phyloP scores from a whole-genome alignment of 345 rosid genomes.

The Kernera saxatilis region DNA sequence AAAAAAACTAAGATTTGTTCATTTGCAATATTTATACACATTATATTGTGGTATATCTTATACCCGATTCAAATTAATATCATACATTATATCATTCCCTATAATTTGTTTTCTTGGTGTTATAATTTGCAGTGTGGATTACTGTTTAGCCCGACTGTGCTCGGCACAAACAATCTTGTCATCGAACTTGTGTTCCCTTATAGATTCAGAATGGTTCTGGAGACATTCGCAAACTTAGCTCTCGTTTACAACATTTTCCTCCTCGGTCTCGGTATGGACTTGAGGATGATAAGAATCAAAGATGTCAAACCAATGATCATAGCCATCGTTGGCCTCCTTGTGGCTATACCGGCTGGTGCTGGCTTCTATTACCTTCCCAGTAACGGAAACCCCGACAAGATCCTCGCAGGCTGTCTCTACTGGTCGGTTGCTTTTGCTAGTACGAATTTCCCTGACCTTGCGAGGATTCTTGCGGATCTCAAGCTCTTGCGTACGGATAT shows the following conservation, averaged over 20 bases:
- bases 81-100: background rate
- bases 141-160: conserved; percentile 36
- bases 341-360: conserved; percentile 35
- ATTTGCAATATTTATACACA: background rate
- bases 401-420: conserved; percentile 28
- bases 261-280: conserved; percentile 58
- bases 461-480: conserved; percentile 49
- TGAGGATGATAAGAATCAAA: conserved; percentile 31
- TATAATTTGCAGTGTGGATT: conserved; percentile 41
- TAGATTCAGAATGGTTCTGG: conserved; percentile 27
- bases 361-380: conserved; percentile 27
- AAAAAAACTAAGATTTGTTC: background rate
- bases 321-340: conserved; percentile 35
- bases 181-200: conserved; percentile 17
- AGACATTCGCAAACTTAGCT: conserved; percentile 50
- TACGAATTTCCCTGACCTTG: conserved; percentile 61
- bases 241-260: conserved; percentile 50
- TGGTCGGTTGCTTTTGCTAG: conserved; percentile 47
- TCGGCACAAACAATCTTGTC: background rate
- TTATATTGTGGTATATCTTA: background rate
- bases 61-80: background rate
- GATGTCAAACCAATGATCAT: conserved; percentile 30
- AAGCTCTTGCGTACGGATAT: conserved; percentile 61
- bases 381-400: background rate
- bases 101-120: background rate